Evolutionary conservation across 805 yeast species (phyloP).

Genomic region (Nakazawaea populi): DNA sequence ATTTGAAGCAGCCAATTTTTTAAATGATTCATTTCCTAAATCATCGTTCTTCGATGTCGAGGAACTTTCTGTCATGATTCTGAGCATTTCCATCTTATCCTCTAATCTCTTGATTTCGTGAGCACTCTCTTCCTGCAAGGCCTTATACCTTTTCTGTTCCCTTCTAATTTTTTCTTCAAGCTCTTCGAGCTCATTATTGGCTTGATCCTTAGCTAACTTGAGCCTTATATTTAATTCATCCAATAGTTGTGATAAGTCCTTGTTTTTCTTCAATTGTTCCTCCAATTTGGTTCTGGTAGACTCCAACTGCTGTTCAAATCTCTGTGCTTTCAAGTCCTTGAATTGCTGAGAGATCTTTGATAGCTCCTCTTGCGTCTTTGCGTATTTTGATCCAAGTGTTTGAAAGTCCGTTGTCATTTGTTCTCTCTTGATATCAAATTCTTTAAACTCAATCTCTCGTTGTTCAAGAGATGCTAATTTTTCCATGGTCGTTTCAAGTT

Average conservation of each 20-base stretch:
- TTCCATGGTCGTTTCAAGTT: conserved; percentile 15
- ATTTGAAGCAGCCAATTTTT: conserved; percentile 40
- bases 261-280: conserved; percentile 27
- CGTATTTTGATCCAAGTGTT: conserved; percentile 18
- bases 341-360: conserved; percentile 21
- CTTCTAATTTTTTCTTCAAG: conserved; percentile 23
- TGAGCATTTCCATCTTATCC: conserved; percentile 58
- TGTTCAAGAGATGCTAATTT: conserved; percentile 5
- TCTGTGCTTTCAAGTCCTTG: conserved; percentile 26
- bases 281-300: conserved; percentile 25
- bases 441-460: conserved; percentile 33
- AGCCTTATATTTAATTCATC: conserved; percentile 17
- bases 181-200: conserved; percentile 17
- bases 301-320: conserved; percentile 25
- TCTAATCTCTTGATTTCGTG: conserved; percentile 57
- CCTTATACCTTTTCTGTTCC: conserved; percentile 19
- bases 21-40: conserved; percentile 26
- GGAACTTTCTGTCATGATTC: conserved; percentile 55
- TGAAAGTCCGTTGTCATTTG: conserved; percentile 14
- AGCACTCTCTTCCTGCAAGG: conserved; percentile 24
- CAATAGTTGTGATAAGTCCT: conserved; percentile 16
- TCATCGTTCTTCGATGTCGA: conserved; percentile 11
- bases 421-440: conserved; percentile 24
- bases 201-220: conserved; percentile 18
- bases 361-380: conserved; percentile 18